Evolutionary conservation across 352 stramenopile species (phyloP).

Genomic region (Phytophthora lateralis): DNA sequence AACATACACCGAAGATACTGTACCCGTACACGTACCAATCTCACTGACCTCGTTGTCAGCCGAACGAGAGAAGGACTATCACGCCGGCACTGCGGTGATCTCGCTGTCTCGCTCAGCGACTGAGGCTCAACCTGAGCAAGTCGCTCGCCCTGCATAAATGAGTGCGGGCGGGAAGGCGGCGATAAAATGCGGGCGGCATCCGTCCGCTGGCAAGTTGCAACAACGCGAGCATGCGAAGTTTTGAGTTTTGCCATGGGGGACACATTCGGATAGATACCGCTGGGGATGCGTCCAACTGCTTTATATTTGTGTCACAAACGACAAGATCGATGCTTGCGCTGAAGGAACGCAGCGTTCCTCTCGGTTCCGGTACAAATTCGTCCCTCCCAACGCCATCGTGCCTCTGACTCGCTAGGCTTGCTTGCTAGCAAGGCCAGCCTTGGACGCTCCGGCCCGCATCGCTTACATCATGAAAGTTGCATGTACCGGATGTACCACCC

Average conservation of each 20-base stretch:
- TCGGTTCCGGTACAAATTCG: conserved; percentile 1
- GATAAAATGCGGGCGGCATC: too few relatives aligned
- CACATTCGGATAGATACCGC: conserved; percentile 3
- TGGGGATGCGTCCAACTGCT: conserved; percentile 15
- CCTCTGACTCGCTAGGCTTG: background rate
- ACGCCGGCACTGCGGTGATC: background rate
- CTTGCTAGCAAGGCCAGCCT: background rate
- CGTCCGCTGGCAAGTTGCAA: background rate
- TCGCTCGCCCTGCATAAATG: background rate
- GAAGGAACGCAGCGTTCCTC: conserved; percentile 3
- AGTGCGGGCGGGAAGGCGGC: too few relatives aligned
- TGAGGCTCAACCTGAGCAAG: background rate
- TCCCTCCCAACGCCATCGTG: background rate
- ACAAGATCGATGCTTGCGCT: conserved; percentile 3
- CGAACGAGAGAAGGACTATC: conserved; percentile 3
- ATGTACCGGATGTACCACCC: too few relatives aligned
- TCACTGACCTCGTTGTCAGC: background rate
- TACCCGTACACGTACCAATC: background rate
- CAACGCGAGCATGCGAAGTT: conserved; percentile 1
- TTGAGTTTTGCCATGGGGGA: conserved; percentile 16
- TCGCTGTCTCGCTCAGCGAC: background rate
- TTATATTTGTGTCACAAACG: conserved; percentile 6
- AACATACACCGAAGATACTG: too few relatives aligned
- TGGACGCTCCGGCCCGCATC: background rate
- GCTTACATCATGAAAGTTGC: too few relatives aligned